Evolutionary conservation across 345 rosid species (phyloP).

Genomic region (Linum usitatissimum): DNA sequence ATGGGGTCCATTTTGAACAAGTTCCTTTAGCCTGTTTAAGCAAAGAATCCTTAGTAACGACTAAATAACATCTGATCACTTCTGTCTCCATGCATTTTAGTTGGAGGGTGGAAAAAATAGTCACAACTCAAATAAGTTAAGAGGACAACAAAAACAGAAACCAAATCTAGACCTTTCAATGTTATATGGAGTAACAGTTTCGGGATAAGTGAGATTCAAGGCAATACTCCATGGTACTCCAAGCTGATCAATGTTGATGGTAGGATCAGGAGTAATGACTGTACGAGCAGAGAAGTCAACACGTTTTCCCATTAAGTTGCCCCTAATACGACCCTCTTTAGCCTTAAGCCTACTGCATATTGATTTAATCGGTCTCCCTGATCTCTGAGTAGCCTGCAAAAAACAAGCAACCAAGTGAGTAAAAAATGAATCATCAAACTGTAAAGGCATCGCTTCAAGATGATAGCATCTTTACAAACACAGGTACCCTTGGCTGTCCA

Average conservation of each 20-base stretch:
- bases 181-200: slow-evolving; percentile 93
- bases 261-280: slow-evolving; percentile 99
- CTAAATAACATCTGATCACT: neutral
- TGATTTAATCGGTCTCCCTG: slow-evolving; percentile 95
- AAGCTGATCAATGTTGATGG: slow-evolving; percentile 78
- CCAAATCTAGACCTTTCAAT: slow-evolving; percentile 55
- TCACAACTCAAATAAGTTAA: neutral
- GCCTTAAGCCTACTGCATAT: slow-evolving; percentile 96
- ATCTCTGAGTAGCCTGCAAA: slow-evolving; percentile 86
- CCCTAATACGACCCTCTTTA: slow-evolving; percentile 93
- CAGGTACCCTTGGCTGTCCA: slow-evolving; percentile 88
- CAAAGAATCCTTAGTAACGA: slow-evolving; percentile 1
- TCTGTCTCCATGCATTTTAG: neutral
- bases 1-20: slow-evolving; percentile 93
- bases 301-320: slow-evolving; percentile 93
- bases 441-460: neutral
- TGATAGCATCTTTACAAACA: neutral
- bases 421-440: neutral
- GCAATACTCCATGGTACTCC: slow-evolving; percentile 99
- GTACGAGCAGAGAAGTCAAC: slow-evolving; percentile 98
- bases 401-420: slow-evolving; percentile 3
- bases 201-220: slow-evolving; percentile 87
- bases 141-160: neutral
- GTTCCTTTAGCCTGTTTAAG: slow-evolving; percentile 66
- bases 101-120: neutral